phyloP scores from a whole-genome alignment of 2,329 filamentous ascomycete species.

The Pseudocercospora fuligena region DNA sequence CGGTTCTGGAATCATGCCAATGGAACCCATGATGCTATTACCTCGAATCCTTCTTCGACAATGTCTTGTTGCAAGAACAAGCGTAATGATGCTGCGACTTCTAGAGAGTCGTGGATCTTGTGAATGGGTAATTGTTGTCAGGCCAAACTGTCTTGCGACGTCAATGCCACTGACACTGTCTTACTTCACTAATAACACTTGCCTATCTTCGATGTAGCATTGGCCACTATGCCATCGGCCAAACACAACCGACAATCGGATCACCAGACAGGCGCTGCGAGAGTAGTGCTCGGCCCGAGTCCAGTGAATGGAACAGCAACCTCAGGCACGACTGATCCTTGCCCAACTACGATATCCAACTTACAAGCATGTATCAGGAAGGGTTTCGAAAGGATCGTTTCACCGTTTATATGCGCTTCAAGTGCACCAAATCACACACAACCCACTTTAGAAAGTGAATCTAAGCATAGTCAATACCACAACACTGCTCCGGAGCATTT shows the following conservation, averaged over 20 bases:
- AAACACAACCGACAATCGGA: background rate
- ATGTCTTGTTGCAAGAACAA: too few species aligned
- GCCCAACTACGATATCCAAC: background rate
- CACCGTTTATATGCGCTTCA: background rate
- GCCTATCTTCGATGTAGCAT: background rate
- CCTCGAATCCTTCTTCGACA: too few species aligned
- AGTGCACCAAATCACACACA: too few species aligned
- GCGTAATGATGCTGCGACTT: background rate
- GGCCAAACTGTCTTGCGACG: background rate
- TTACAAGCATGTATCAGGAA: background rate
- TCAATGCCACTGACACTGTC: background rate
- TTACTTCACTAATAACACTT: background rate
- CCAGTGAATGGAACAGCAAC: background rate
- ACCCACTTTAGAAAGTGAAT: too few species aligned
- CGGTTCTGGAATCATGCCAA: slow-evolving; percentile 15
- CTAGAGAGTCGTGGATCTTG: background rate
- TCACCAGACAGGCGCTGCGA: background rate
- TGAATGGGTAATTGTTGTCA: background rate
- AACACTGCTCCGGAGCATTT: too few species aligned
- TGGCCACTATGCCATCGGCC: background rate
- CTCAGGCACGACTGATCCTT: background rate
- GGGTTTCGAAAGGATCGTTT: background rate
- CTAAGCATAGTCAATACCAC: too few species aligned
- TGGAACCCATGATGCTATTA: slow-evolving; percentile 11
- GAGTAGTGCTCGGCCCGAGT: slow-evolving; percentile 1